Conservation (phyloP, 192 early-diverging fungal species). For the Fimicolochytrium jonesii region DNA sequence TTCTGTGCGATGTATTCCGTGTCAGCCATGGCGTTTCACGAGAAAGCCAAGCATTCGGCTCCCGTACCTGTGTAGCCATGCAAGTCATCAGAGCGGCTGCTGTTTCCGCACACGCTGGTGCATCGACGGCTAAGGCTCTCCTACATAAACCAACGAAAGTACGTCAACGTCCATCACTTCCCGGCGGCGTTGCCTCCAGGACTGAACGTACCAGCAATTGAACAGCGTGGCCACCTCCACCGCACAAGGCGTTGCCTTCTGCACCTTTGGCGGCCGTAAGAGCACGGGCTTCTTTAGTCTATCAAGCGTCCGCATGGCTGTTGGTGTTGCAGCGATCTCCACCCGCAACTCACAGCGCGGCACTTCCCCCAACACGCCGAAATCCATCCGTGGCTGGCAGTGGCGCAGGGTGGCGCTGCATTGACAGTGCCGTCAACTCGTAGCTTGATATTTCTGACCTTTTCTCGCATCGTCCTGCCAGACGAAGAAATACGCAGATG, state of each 20-base stretch:
- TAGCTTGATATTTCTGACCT: too few species aligned
- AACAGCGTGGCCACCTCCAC: conserved; percentile 40
- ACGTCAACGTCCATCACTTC: background rate
- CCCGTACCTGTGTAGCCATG: conserved; percentile 17
- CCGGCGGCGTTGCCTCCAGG: background rate
- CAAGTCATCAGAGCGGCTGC: conserved; percentile 24
- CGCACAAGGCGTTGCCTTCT: conserved; percentile 37
- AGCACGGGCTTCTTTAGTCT: conserved; percentile 32
- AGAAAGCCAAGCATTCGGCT: background rate
- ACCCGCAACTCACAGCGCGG: too few species aligned
- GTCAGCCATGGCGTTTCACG: background rate
- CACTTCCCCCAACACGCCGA: too few species aligned
- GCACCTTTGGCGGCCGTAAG: conserved; percentile 35
- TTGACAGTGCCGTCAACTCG: too few species aligned
- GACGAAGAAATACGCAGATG: too few species aligned
- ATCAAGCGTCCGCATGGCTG: conserved; percentile 32
- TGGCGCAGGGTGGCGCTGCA: too few species aligned
- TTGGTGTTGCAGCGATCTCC: too few species aligned
- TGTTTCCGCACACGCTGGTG: conserved; percentile 13
- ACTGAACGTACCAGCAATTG: conserved; percentile 36
- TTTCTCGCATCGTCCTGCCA: too few species aligned
- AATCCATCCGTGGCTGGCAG: too few species aligned
- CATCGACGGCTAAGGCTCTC: conserved; percentile 18
- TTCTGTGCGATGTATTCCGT: background rate
- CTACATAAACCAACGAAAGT: background rate